phyloP scores from a whole-genome alignment of 768 basidiomycete species.

The Pisolithus sp. region DNA sequence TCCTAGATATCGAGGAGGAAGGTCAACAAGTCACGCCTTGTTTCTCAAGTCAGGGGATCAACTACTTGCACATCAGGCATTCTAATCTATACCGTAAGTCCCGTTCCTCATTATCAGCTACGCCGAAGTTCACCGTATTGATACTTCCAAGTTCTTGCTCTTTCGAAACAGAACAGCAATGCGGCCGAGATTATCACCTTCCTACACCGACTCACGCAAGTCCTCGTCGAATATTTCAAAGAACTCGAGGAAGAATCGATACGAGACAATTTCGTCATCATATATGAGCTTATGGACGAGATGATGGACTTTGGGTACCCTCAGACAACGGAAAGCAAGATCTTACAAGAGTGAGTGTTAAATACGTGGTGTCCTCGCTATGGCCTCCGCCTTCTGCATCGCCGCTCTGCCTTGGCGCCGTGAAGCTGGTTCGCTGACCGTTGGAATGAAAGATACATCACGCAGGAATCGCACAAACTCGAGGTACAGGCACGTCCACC shows the following conservation, averaged over 20 bases:
- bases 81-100: conserved; percentile 91
- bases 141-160: conserved; percentile 66
- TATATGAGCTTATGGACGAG: conserved; percentile 97
- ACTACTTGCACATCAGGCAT: conserved; percentile 98
- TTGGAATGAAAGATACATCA: conserved; percentile 69
- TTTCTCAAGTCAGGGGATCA: conserved; percentile 90
- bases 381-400: neutral
- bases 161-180: conserved; percentile 94
- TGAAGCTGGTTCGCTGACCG: neutral
- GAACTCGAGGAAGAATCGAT: conserved; percentile 99
- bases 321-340: conserved; percentile 99
- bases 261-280: conserved; percentile 98
- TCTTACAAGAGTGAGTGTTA: conserved; percentile 79
- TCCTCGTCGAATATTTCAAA: conserved; percentile 98
- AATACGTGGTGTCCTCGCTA: neutral
- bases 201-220: conserved; percentile 87
- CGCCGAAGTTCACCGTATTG: neutral
- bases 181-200: conserved; percentile 95
- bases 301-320: conserved; percentile 99
- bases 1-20: conserved; percentile 96
- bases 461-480: conserved; percentile 96
- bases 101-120: neutral
- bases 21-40: conserved; percentile 94
- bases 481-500: conserved; percentile 91
- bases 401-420: neutral